Conservation (phyloP, 495 filamentous ascomycete genomes). For the Letharia lupina region DNA sequence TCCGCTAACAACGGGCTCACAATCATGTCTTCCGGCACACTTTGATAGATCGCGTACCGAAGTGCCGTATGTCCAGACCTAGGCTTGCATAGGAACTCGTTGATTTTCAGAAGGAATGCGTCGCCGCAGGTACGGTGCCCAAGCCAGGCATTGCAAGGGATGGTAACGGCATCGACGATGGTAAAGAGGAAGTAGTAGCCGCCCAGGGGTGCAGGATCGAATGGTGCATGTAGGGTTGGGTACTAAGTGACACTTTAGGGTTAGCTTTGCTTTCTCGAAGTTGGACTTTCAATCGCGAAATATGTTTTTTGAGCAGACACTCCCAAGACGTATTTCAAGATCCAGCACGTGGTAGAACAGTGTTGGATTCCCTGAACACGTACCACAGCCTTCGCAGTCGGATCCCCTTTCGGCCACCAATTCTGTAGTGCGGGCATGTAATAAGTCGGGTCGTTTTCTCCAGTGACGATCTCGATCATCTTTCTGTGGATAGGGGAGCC, state of each 20-base stretch:
- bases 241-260: background rate
- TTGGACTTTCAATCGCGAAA: background rate
- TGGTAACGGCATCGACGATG: background rate
- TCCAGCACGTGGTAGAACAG: background rate
- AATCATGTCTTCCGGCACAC: background rate
- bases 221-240: background rate
- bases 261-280: background rate
- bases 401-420: background rate
- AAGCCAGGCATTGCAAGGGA: background rate
- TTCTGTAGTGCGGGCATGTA: background rate
- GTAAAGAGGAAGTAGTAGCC: background rate
- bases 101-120: background rate
- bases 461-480: background rate
- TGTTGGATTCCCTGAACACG: background rate
- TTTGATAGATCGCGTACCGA: background rate
- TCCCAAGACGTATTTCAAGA: background rate
- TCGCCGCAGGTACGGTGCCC: background rate
- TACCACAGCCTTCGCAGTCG: background rate
- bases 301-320: background rate
- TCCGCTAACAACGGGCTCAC: background rate
- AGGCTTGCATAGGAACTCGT: background rate
- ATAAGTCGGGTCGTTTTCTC: rapidly evolving
- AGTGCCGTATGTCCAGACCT: background rate
- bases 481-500: background rate
- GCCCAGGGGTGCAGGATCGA: background rate